These are phyloP conservation scores for Lenwebbia sp. DNA, from an alignment of 345 rosid genomes.

Conservation along the genomic window DNA sequence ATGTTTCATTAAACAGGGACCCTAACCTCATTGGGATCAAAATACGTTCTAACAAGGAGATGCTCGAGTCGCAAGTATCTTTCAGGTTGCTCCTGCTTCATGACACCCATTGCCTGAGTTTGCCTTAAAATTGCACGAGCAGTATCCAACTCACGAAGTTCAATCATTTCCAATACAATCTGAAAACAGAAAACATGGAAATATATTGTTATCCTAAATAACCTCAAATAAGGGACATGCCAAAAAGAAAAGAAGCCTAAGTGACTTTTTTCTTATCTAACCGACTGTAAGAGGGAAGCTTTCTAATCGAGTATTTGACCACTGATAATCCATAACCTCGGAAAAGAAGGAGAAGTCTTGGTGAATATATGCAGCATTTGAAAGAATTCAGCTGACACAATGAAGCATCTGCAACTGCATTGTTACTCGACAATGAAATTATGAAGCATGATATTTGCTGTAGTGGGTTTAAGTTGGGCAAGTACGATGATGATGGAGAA, in stretches of 20 bases:
- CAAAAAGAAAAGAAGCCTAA: not conserved
- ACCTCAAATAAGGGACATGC: not conserved
- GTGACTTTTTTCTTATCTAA: not conserved
- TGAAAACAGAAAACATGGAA: slow-evolving; percentile 14
- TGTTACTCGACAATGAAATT: not conserved
- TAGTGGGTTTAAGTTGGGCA: not conserved
- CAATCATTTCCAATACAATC: slow-evolving; percentile 98
- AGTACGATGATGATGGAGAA: not conserved
- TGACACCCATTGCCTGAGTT: slow-evolving; percentile 97
- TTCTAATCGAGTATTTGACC: not conserved
- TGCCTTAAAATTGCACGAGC: slow-evolving; percentile 94
- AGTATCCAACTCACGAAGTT: slow-evolving; percentile 88
- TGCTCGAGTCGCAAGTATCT: slow-evolving; percentile 93
- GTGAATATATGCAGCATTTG: not conserved
- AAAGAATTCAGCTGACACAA: not conserved
- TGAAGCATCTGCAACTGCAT: not conserved
- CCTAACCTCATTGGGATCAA: slow-evolving; percentile 90
- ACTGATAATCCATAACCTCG: not conserved
- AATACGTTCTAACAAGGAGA: slow-evolving; percentile 89
- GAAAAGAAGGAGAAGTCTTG: not conserved
- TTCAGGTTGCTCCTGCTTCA: slow-evolving; percentile 99
- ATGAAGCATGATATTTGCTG: not conserved
- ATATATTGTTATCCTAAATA: not conserved
- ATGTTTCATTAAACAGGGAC: not conserved
- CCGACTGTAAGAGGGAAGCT: not conserved